Conservation (phyloP, 805 yeast species). For the Hemisphaericaspora nanyangensis region DNA sequence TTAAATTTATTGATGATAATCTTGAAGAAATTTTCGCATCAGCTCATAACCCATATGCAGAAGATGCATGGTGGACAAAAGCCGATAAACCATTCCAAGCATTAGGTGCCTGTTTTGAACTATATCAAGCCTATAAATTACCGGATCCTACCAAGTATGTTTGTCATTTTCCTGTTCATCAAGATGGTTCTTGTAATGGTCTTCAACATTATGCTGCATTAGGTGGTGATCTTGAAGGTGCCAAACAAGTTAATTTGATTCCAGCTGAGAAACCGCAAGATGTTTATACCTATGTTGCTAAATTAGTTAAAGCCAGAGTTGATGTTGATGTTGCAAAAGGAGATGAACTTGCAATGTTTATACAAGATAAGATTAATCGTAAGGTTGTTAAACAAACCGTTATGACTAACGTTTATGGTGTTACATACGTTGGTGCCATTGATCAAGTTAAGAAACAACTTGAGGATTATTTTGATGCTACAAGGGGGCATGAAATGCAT, state of each 20-base stretch:
- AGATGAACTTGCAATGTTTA: slow-evolving; percentile 48
- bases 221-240: slow-evolving; percentile 84
- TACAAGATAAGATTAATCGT: slow-evolving; percentile 66
- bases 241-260: slow-evolving; percentile 68
- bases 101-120: slow-evolving; percentile 64
- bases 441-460: slow-evolving; percentile 82
- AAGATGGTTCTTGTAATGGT: slow-evolving; percentile 86
- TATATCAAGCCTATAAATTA: slow-evolving; percentile 55
- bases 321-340: slow-evolving; percentile 52
- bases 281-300: slow-evolving; percentile 70
- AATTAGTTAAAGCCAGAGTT: slow-evolving; percentile 53
- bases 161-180: slow-evolving; percentile 77
- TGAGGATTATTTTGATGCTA: slow-evolving; percentile 51
- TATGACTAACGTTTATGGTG: slow-evolving; percentile 98
- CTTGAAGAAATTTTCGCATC: slow-evolving; percentile 51
- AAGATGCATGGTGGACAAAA: slow-evolving; percentile 60
- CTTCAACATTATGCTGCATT: slow-evolving; percentile 83
- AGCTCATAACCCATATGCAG: slow-evolving; percentile 59
- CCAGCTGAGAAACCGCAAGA: slow-evolving; percentile 75
- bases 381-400: slow-evolving; percentile 95
- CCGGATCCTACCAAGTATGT: slow-evolving; percentile 62
- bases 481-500: slow-evolving; percentile 35
- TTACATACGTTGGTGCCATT: slow-evolving; percentile 89
- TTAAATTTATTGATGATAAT: slow-evolving; percentile 54
- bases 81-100: slow-evolving; percentile 89